A percentile compares a stretch with the other conserved stretches of the same genome.
Conservation (phyloP, 352 stramenopile genomes). For the Phytophthora multivora region DNA sequence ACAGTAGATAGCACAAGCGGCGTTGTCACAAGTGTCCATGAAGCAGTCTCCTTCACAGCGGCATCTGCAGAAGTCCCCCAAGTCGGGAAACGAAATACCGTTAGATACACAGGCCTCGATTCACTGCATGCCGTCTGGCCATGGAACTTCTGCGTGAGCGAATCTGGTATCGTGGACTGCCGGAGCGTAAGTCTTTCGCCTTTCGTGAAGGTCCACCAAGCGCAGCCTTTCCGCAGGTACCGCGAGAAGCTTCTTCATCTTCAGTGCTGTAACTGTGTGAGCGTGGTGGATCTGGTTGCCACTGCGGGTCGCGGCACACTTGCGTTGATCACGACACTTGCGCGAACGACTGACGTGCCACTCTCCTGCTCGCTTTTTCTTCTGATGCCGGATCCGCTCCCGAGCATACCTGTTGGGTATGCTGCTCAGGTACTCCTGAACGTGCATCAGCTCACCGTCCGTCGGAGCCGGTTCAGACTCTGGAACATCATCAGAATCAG, state of each 20-base stretch:
- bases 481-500: neutral
- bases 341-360: neutral
- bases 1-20: neutral
- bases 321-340: neutral
- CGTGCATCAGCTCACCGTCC: neutral
- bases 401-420: neutral
- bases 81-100: no score
- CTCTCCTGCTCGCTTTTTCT: neutral
- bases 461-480: neutral
- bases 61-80: no score
- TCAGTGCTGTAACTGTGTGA: neutral
- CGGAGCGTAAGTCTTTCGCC: neutral
- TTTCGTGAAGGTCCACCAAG: neutral
- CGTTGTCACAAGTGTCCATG: slow-evolving; percentile 7
- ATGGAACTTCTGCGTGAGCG: neutral
- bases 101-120: no score
- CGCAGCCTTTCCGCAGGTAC: neutral
- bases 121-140: neutral
- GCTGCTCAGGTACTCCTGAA: neutral
- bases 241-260: neutral
- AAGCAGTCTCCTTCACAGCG: no score
- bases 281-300: neutral
- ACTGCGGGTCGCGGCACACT: neutral
- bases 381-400: neutral
- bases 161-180: neutral